Conservation (phyloP, 106 monocot species). For the Agapanthus africanus region DNA sequence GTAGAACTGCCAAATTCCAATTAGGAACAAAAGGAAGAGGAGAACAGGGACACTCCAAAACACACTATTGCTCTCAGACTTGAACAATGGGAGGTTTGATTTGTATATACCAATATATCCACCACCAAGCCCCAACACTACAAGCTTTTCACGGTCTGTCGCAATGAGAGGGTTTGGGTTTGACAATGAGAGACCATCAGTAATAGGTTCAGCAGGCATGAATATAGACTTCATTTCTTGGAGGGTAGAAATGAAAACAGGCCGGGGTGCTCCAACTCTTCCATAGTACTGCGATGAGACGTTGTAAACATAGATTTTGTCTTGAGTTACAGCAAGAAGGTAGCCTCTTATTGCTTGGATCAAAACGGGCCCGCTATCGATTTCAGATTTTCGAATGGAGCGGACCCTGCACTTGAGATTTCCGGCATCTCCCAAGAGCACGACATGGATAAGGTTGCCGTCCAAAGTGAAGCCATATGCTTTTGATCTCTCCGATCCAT, state of each 20-base stretch:
- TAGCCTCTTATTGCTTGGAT: constrained; percentile 76
- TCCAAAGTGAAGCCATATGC: constrained; percentile 76
- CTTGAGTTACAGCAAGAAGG: constrained; percentile 50
- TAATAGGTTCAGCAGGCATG: constrained; percentile 14
- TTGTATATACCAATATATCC: constrained; percentile 69
- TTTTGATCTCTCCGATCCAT: constrained; percentile 60
- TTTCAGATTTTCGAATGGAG: constrained; percentile 57
- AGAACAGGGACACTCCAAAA: constrained; percentile 83
- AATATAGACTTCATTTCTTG: constrained; percentile 61
- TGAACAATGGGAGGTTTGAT: constrained; percentile 61
- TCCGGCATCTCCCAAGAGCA: constrained; percentile 55
- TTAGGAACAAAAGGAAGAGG: constrained; percentile 70
- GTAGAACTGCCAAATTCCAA: constrained; percentile 81
- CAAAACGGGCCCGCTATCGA: constrained; percentile 44
- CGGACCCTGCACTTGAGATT: constrained; percentile 82
- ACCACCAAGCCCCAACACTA: constrained; percentile 66
- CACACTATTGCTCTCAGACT: constrained; percentile 55
- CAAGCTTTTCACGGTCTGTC: constrained; percentile 69
- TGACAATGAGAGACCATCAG: constrained; percentile 9
- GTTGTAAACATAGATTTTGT: constrained; percentile 70
- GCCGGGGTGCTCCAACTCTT: constrained; percentile 57
- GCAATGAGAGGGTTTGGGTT: constrained; percentile 45
- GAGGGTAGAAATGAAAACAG: constrained; percentile 53
- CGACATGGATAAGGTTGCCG: constrained; percentile 62
- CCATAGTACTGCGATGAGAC: constrained; percentile 82